phyloP scores from a whole-genome alignment of 2,329 filamentous ascomycete species.

The Fusarium sp. region DNA sequence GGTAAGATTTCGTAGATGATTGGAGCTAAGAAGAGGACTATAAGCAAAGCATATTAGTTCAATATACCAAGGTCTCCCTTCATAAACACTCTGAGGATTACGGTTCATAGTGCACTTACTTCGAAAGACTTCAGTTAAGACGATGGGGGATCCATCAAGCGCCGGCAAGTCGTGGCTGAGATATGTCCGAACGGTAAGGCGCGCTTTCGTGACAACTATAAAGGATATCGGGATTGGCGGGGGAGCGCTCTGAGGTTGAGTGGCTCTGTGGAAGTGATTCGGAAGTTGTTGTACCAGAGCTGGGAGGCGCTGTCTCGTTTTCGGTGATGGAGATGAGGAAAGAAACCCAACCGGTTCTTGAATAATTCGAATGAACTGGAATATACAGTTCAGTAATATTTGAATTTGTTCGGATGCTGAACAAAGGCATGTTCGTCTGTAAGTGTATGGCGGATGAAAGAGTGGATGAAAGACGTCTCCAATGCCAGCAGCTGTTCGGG shows the following conservation, averaged over 20 bases:
- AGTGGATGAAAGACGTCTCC: not conserved
- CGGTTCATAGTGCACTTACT: not conserved
- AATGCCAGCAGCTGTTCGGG: not conserved
- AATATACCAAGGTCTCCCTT: not conserved
- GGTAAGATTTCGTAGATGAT: not conserved
- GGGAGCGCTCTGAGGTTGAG: not conserved
- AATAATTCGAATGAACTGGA: too few species aligned
- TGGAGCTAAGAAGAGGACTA: not conserved
- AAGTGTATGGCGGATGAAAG: not conserved
- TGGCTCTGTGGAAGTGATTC: not conserved
- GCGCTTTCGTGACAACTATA: not conserved
- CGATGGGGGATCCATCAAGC: not conserved
- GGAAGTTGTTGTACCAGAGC: not conserved
- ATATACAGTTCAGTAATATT: not conserved
- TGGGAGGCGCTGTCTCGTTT: not conserved
- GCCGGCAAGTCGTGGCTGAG: not conserved
- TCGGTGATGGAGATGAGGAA: not conserved
- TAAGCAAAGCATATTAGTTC: not conserved
- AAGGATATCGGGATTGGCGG: fast-evolving
- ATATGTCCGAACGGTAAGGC: not conserved
- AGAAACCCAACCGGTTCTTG: not conserved
- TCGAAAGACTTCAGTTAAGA: not conserved
- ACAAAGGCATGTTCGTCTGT: not conserved
- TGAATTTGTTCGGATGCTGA: not conserved
- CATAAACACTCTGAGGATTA: not conserved